Evolutionary conservation across 2,329 filamentous ascomycete species (phyloP), one percentile per base, ranked within the genome.

Genomic region (Hypoxylon sp.): DNA sequence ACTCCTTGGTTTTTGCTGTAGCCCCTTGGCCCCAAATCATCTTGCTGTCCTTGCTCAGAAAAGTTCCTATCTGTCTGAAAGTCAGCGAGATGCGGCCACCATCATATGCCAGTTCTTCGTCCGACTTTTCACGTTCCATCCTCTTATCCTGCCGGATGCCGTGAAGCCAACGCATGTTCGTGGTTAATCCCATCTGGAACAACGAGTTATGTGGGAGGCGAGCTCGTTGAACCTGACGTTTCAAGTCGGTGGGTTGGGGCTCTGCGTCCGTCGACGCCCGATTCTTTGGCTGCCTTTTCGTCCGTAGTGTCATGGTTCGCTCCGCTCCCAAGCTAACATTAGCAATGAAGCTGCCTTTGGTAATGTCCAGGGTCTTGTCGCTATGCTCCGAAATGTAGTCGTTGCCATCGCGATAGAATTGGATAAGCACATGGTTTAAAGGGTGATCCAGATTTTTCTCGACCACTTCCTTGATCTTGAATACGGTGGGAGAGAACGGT

Each of bases 321-420:
- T 95, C 87, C 0, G 93, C 92, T 1, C 94, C 94, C n/a, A 97
- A 80, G 60, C 91, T 96, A 38, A 96, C 84, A 66, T 97, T 99
- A 59, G 92, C 91, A 60, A 99, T 96, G 52, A 80, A 92, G 16
- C 89, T 94, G 3, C 80, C 85, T 17, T 81, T 83, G 8, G 84
- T 86, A 48, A 99, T 94, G 68, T 99, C 94, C 16, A 99, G 77
- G 0, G 93, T 96, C 73, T 99, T 99, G 69, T 99, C 94, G 27
- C 91, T 95, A 67, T 99, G 94, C 68, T 99, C 94, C 0, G 90
- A 94, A 56, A 99, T 99, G 68, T 91, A 91, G 71, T 99, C 94
- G 36, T 83, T 84, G 2, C 93, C 90, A 61, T 82, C 81, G n/a
- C 94, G 89, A 67, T 99, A 99, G 50, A 91, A 82, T 67, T 99